Conservation (phyloP, 768 basidiomycete species). For the Kwoniella bestiolae region DNA sequence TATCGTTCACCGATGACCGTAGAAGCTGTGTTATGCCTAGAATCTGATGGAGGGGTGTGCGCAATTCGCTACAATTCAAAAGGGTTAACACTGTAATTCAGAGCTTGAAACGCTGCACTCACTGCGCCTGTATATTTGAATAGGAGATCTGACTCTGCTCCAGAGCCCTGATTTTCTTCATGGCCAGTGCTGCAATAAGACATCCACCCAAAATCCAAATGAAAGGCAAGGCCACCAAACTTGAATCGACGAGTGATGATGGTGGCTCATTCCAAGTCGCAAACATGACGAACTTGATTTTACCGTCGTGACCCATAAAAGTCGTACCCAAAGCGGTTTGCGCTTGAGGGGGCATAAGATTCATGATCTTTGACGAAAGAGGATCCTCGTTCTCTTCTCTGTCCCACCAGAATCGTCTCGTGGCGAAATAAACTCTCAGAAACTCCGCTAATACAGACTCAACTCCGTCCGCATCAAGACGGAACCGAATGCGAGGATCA, state of each 20-base stretch:
- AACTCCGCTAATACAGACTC: slow-evolving; percentile 28
- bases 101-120: slow-evolving; percentile 2
- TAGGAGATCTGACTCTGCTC: slow-evolving; percentile 53
- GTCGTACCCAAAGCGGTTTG: slow-evolving; percentile 36
- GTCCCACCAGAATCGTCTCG: slow-evolving; percentile 45
- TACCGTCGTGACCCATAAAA: slow-evolving; percentile 40
- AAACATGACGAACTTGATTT: slow-evolving; percentile 41
- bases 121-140: slow-evolving; percentile 54
- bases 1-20: slow-evolving; percentile 44
- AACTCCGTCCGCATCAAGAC: slow-evolving; percentile 16
- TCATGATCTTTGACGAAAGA: slow-evolving; percentile 31
- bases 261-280: slow-evolving; percentile 47
- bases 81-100: slow-evolving; percentile 5
- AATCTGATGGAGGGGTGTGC: slow-evolving; percentile 55
- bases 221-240: slow-evolving; percentile 38
- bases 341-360: slow-evolving; percentile 35
- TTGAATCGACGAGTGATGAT: slow-evolving; percentile 36
- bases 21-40: slow-evolving; percentile 49
- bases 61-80: slow-evolving; percentile 47
- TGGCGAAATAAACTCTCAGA: slow-evolving; percentile 27
- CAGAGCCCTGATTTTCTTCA: slow-evolving; percentile 40
- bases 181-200: slow-evolving; percentile 41
- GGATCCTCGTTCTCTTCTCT: slow-evolving; percentile 31
- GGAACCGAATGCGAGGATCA: slow-evolving; percentile 3
- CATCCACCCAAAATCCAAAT: slow-evolving; percentile 43